A percentile compares a stretch with the other conserved stretches of the same genome.
phyloP scores from a whole-genome alignment of 2,329 filamentous ascomycete species.

The Paramyrothecium sp. region DNA sequence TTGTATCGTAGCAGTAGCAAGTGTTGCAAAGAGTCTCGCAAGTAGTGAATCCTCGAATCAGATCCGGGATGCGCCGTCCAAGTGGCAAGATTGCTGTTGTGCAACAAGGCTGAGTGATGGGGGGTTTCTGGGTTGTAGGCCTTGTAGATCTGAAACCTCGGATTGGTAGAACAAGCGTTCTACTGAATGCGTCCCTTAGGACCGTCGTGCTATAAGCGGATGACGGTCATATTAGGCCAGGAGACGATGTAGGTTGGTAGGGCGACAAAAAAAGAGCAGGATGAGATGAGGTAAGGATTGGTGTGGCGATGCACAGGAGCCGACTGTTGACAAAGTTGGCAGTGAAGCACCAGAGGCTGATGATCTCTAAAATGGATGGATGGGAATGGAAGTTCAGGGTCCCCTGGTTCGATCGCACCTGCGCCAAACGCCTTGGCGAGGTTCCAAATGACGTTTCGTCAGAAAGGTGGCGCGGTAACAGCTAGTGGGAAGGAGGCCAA shows the following conservation, averaged over 20 bases:
- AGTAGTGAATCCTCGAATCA: background rate
- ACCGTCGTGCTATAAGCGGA: slow-evolving; percentile 34
- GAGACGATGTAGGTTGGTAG: slow-evolving; percentile 10
- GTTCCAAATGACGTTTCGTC: slow-evolving; percentile 24
- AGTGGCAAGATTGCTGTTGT: background rate
- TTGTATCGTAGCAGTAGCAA: too few relatives aligned
- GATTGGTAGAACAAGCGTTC: background rate
- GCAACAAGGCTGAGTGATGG: background rate
- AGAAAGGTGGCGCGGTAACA: slow-evolving; percentile 14
- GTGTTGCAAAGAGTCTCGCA: too few relatives aligned
- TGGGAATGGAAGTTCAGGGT: slow-evolving; percentile 10
- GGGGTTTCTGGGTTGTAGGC: background rate
- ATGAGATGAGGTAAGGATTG: background rate
- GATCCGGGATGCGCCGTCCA: too few relatives aligned
- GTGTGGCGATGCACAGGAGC: background rate
- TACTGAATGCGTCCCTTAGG: slow-evolving; percentile 30
- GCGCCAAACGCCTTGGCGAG: slow-evolving; percentile 8
- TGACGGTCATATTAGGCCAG: slow-evolving; percentile 26
- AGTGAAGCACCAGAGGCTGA: background rate
- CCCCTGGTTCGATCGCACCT: slow-evolving; percentile 12
- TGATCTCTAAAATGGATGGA: slow-evolving; percentile 6
- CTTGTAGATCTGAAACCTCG: too few relatives aligned
- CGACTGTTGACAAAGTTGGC: background rate
- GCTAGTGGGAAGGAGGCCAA: slow-evolving; percentile 5
- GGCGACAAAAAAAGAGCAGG: background rate